A percentile compares a stretch with the other conserved stretches of the same genome.
These are phyloP conservation scores for Anacardium occidentale DNA, from an alignment of 345 rosid species.

Conservation along the genomic window DNA sequence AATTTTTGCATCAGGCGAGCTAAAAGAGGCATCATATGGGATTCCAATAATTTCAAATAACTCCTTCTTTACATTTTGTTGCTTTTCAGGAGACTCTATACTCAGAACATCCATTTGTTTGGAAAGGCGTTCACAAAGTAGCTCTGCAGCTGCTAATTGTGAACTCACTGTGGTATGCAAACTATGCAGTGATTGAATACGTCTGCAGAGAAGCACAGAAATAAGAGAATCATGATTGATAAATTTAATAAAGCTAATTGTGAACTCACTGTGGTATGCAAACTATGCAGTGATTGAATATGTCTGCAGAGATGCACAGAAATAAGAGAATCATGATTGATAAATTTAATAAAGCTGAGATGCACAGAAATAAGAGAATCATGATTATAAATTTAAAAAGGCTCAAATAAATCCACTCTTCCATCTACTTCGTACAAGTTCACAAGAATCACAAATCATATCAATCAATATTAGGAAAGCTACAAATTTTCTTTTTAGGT, in stretches of 20 bases:
- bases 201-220: slow-evolving; percentile 45
- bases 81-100: slow-evolving; percentile 64
- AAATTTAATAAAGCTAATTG: slow-evolving; percentile 48
- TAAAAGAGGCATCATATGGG: slow-evolving; percentile 72
- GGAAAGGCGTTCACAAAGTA: slow-evolving; percentile 80
- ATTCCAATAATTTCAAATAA: slow-evolving; percentile 85
- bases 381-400: too few species aligned
- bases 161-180: slow-evolving; percentile 71
- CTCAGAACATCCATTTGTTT: slow-evolving; percentile 78
- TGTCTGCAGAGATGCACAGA: slow-evolving; percentile 46
- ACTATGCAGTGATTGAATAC: slow-evolving; percentile 60
- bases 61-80: slow-evolving; percentile 68
- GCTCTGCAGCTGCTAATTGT: slow-evolving; percentile 83
- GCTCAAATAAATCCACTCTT: slow-evolving; percentile 2
- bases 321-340: slow-evolving; percentile 2
- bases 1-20: slow-evolving; percentile 63
- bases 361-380: too few species aligned
- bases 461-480: not conserved
- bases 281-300: slow-evolving; percentile 62
- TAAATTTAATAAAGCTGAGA: not conserved
- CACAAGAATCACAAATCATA: slow-evolving; percentile 5
- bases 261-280: slow-evolving; percentile 69
- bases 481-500: not conserved
- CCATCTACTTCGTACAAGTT: slow-evolving; percentile 11
- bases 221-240: slow-evolving; percentile 1